Conservation (phyloP, 768 basidiomycete genomes). For the Mycena kentingensis region DNA sequence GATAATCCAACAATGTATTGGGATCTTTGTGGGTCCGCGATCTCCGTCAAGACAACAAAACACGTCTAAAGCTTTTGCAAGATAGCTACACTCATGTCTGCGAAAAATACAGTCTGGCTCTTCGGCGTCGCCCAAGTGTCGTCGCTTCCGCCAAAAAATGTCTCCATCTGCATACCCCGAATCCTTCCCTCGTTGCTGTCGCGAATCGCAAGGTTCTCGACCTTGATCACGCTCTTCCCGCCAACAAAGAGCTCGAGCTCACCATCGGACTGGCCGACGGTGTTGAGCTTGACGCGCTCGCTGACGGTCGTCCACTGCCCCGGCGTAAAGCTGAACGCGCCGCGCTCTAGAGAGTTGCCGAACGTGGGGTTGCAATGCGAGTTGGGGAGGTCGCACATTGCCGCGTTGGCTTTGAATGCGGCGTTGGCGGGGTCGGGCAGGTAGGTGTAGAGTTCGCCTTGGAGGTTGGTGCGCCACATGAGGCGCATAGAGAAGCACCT, state of each 20-base stretch:
- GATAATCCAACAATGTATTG: background rate
- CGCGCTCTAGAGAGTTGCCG: conserved; percentile 51
- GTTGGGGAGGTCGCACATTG: conserved; percentile 40
- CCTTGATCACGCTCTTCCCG: conserved; percentile 38
- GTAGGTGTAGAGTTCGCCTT: conserved; percentile 73
- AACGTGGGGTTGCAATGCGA: conserved; percentile 46
- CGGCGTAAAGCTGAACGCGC: conserved; percentile 48
- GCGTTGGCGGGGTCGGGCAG: conserved; percentile 47
- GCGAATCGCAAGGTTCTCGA: conserved; percentile 41
- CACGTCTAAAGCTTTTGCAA: background rate
- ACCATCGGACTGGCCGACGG: conserved; percentile 53
- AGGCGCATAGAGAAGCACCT: conserved; percentile 65
- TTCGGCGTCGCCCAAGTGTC: conserved; percentile 44
- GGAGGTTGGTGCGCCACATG: conserved; percentile 65
- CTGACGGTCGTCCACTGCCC: conserved; percentile 55
- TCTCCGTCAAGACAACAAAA: too few species aligned
- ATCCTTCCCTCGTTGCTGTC: conserved; percentile 38
- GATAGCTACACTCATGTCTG: conserved; percentile 50
- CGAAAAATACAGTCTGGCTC: conserved; percentile 48
- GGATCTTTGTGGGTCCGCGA: background rate
- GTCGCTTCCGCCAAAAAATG: conserved; percentile 53
- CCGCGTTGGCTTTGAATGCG: conserved; percentile 47
- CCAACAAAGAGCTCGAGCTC: conserved; percentile 53
- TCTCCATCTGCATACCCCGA: conserved; percentile 51
- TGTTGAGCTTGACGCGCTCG: conserved; percentile 61